A percentile compares a stretch with the other conserved stretches of the same genome.
These are phyloP conservation scores for Sodiomyces alkalinus DNA, from an alignment of 2,329 filamentous ascomycete genomes.

Conservation along the genomic window DNA sequence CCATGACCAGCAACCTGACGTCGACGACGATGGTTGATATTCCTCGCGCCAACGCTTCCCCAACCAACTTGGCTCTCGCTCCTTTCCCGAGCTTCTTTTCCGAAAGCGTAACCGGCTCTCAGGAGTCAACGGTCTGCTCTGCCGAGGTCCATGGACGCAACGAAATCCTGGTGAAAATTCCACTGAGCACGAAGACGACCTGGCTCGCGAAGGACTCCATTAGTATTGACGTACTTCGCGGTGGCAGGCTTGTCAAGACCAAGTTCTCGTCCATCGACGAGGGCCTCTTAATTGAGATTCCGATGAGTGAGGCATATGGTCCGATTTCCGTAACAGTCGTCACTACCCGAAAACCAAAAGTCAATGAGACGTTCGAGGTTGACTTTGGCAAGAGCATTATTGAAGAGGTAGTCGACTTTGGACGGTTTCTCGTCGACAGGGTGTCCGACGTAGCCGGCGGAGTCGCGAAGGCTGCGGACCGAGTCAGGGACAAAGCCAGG, in stretches of 20 bases:
- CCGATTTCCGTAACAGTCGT: constrained; percentile 41
- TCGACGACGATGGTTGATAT: constrained; percentile 20
- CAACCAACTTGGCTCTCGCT: constrained; percentile 14
- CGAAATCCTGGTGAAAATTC: constrained; percentile 39
- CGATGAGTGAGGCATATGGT: constrained; percentile 39
- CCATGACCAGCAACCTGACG: constrained; percentile 20
- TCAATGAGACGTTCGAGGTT: constrained; percentile 45
- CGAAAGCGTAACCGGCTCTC: constrained; percentile 11
- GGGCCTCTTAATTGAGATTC: constrained; percentile 36
- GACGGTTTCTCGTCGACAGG: constrained; percentile 16
- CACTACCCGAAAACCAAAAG: constrained; percentile 41
- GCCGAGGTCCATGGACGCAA: constrained; percentile 29
- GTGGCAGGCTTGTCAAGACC: constrained; percentile 28
- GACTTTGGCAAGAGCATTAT: constrained; percentile 39
- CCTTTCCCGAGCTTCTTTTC: constrained; percentile 24
- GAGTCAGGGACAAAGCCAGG: constrained; percentile 12
- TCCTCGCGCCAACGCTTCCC: constrained; percentile 10
- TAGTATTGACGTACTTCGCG: constrained; percentile 37
- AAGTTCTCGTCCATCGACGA: constrained; percentile 31
- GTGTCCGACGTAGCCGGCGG: constrained; percentile 18
- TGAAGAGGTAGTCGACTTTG: constrained; percentile 26
- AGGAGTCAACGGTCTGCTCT: constrained; percentile 24
- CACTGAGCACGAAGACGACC: constrained; percentile 30
- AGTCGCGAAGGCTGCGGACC: constrained; percentile 20
- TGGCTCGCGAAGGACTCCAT: constrained; percentile 44